Evolutionary conservation across 805 yeast species (phyloP), one percentile per base, ranked within the genome.

Genomic region (Kluyveromyces siamensis): DNA sequence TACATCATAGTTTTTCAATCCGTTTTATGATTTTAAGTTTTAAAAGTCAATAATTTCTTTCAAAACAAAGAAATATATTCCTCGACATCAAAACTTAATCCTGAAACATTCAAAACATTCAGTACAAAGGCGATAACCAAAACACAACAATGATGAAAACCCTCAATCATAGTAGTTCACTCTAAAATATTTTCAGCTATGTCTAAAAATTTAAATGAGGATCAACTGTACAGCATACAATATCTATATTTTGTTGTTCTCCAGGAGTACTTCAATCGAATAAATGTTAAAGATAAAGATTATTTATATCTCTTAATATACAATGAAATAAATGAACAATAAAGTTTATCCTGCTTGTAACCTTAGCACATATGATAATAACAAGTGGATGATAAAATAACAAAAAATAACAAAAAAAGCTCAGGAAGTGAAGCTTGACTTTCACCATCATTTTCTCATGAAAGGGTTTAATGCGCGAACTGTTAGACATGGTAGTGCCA

Each of bases 401-500:
- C 14, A 30, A 30, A 30, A 30, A 30, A 30, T 30, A 30, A 10
- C 35, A 21, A 21, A 21, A 13, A 10, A 30, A 30, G 35, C 11
- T 5, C 14, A 30, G 5, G 35, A 30, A 13, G 35, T 30, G 35
- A 30, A 30, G 14, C 35, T 11, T 30, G 14, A 30, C 25, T 41
- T n/a, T 9, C 8, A 38, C 25, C 11, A n/a, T 17, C 39, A 43
- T 47, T 54, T 60, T 39, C 49, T 60, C 27, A 59, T 70, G 63
- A 90, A 91, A 33, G 99, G 99, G 60, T 91, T 91, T 61, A 90
- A 72, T 8, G 91, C 85, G 58, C 96, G 78, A 14, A 93, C 96
- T 2, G 96, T 87, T 58, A 91, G 75, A 65, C 97, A 91, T 16
- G 99, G 99, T 47, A 91, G 73, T 2, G 96, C 91, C 90, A 88